A percentile compares a stretch with the other conserved stretches of the same genome.
These are phyloP conservation scores for Byssothecium circinans DNA, from an alignment of 2,329 filamentous ascomycete species.

Conservation along the genomic window DNA sequence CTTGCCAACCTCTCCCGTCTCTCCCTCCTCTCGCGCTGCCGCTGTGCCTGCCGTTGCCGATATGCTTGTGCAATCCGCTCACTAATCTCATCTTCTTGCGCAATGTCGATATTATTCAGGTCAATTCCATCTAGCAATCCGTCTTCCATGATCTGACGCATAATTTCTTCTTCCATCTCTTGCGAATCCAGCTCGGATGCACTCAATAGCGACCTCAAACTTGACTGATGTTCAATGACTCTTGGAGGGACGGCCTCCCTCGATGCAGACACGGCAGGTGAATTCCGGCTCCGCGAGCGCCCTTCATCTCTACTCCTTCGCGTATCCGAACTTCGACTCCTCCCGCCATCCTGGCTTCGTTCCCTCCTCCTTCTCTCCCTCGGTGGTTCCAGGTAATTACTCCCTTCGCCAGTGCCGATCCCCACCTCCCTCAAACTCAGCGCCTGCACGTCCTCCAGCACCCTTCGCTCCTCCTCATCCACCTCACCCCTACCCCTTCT, in stretches of 20 bases:
- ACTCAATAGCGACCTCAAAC: constrained; percentile 80
- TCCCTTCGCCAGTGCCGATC: constrained; percentile 49
- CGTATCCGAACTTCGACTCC: constrained; percentile 27
- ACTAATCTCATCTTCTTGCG: constrained; percentile 85
- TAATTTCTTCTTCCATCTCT: constrained; percentile 84
- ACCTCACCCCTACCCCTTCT: constrained; percentile 52
- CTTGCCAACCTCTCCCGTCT: constrained; percentile 37
- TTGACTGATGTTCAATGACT: constrained; percentile 85
- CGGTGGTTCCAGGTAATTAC: constrained; percentile 28
- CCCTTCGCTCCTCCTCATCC: constrained; percentile 67
- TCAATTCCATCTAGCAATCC: constrained; percentile 86
- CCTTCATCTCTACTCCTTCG: constrained; percentile 27
- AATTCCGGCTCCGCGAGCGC: constrained; percentile 30
- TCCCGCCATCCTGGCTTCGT: constrained; percentile 43
- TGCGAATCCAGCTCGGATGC: constrained; percentile 74
- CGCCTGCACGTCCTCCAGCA: constrained; percentile 72
- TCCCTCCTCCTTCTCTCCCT: constrained; percentile 37
- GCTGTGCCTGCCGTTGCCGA: constrained; percentile 70
- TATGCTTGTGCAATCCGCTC: constrained; percentile 90
- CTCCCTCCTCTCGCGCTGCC: constrained; percentile 49
- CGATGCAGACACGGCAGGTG: constrained; percentile 15
- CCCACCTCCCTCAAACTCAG: constrained; percentile 72
- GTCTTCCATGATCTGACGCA: constrained; percentile 85
- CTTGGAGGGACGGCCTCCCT: constrained; percentile 44
- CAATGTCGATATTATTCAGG: constrained; percentile 80